These are phyloP conservation scores for Drechslerella coelobrocha DNA, from an alignment of 2,329 filamentous ascomycete species.

Conservation along the genomic window DNA sequence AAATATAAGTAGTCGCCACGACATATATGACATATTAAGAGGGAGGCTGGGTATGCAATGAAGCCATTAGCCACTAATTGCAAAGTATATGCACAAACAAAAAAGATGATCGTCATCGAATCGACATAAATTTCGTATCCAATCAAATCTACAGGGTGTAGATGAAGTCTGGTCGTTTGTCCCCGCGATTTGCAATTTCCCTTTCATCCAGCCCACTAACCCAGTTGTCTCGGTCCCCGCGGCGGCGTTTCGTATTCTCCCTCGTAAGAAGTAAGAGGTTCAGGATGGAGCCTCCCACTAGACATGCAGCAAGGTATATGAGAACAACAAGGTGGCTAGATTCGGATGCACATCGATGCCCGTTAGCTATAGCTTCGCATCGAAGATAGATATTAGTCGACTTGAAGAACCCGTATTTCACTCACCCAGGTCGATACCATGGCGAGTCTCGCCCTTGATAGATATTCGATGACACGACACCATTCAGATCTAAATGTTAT, in stretches of 20 bases:
- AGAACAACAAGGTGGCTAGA: conserved; percentile 74
- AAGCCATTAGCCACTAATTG: neutral
- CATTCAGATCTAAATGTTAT: conserved; percentile 83
- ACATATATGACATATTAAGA: neutral
- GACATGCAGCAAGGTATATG: conserved; percentile 73
- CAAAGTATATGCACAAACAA: neutral
- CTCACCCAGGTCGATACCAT: conserved; percentile 46
- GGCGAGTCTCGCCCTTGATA: conserved; percentile 37
- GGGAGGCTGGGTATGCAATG: neutral
- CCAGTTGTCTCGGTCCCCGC: conserved; percentile 71
- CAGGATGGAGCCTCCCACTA: conserved; percentile 72
- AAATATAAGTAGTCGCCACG: no score
- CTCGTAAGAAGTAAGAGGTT: conserved; percentile 68
- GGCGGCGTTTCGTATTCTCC: conserved; percentile 73
- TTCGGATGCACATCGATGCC: conserved; percentile 57
- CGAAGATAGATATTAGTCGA: neutral
- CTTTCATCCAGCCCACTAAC: conserved; percentile 68
- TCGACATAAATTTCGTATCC: neutral
- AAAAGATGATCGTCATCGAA: neutral
- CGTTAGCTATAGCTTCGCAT: neutral
- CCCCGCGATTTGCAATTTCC: conserved; percentile 71
- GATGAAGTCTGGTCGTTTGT: conserved; percentile 43
- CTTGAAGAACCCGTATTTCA: neutral
- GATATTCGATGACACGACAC: conserved; percentile 68
- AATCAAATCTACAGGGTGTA: conserved; percentile 33